Evolutionary conservation across 176 grass and related monocot genomes (phyloP).

Genomic region (Aechmea fasciata): DNA sequence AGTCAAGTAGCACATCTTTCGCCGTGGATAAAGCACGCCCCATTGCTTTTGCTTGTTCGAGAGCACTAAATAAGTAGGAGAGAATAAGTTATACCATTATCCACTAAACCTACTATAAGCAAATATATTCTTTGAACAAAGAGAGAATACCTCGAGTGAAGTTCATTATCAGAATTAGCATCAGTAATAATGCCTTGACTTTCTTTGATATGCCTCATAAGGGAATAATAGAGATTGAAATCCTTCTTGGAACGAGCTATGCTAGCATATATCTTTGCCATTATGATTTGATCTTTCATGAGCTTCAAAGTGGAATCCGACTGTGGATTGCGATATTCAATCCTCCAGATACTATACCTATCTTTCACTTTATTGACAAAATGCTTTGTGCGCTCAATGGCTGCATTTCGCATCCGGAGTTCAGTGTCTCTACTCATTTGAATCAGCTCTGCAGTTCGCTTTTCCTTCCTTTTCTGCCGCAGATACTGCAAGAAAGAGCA

Average conservation of each 20-base stretch:
- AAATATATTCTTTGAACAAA: not conserved
- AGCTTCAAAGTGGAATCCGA: constrained; percentile 54
- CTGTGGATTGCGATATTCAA: constrained; percentile 37
- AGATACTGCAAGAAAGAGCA: constrained; percentile 34
- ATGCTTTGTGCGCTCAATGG: constrained; percentile 44
- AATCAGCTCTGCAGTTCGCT: constrained; percentile 42
- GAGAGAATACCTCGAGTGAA: constrained; percentile 41
- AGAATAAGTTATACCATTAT: constrained; percentile 18
- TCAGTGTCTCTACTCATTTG: constrained; percentile 52
- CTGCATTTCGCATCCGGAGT: constrained; percentile 31
- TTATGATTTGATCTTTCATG: constrained; percentile 83
- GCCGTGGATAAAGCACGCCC: constrained; percentile 54
- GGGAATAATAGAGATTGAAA: constrained; percentile 38
- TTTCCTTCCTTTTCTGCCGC: constrained; percentile 50
- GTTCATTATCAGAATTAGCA: constrained; percentile 43
- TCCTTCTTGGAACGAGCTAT: constrained; percentile 56
- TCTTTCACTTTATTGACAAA: constrained; percentile 44
- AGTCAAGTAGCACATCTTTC: constrained; percentile 48
- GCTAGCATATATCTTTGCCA: constrained; percentile 73
- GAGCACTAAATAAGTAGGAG: constrained; percentile 50
- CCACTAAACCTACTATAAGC: not conserved
- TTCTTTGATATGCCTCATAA: constrained; percentile 62
- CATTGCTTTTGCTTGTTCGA: constrained; percentile 87
- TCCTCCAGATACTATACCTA: constrained; percentile 76
- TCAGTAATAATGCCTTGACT: constrained; percentile 41